Evolutionary conservation across 305 asterid species (phyloP).

Genomic region (Lippia alba): DNA sequence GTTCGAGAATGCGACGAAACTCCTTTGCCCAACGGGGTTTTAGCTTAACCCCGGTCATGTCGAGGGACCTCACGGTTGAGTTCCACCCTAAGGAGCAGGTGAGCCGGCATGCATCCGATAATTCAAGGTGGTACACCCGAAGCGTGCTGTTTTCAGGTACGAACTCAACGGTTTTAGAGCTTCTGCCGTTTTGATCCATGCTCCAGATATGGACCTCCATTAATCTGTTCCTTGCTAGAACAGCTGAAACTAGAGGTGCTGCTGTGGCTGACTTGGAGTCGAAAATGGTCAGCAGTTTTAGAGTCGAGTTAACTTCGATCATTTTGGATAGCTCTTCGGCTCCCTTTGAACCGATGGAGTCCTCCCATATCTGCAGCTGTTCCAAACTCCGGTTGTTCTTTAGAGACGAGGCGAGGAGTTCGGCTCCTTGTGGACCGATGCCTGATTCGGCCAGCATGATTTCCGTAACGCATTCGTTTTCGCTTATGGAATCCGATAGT

Average conservation of each 20-base stretch:
- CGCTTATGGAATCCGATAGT: conserved; percentile 52
- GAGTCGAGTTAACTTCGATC: conserved; percentile 83
- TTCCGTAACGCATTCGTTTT: conserved; percentile 51
- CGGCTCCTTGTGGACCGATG: conserved; percentile 69
- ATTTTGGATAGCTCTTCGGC: conserved; percentile 81
- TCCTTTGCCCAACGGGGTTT: conserved; percentile 85
- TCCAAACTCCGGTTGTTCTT: conserved; percentile 58
- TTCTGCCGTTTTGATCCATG: conserved; percentile 40
- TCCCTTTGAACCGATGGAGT: conserved; percentile 76
- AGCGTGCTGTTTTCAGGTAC: conserved; percentile 61
- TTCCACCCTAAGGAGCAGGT: conserved; percentile 76
- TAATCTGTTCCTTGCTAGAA: conserved; percentile 71
- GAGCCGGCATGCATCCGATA: conserved; percentile 65
- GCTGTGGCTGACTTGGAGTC: conserved; percentile 60
- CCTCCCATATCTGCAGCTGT: conserved; percentile 81
- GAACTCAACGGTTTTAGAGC: conserved; percentile 65
- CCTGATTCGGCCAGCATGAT: conserved; percentile 66
- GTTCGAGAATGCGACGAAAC: conserved; percentile 81
- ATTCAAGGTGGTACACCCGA: conserved; percentile 51
- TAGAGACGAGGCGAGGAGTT: conserved; percentile 61
- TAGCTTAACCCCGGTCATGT: conserved; percentile 70
- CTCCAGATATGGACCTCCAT: conserved; percentile 85
- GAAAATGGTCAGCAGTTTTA: conserved; percentile 60
- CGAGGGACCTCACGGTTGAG: conserved; percentile 69
- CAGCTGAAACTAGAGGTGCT: conserved; percentile 78